phyloP scores from a whole-genome alignment of 129 eudicot genomes.

The Flaveria trinervia region DNA sequence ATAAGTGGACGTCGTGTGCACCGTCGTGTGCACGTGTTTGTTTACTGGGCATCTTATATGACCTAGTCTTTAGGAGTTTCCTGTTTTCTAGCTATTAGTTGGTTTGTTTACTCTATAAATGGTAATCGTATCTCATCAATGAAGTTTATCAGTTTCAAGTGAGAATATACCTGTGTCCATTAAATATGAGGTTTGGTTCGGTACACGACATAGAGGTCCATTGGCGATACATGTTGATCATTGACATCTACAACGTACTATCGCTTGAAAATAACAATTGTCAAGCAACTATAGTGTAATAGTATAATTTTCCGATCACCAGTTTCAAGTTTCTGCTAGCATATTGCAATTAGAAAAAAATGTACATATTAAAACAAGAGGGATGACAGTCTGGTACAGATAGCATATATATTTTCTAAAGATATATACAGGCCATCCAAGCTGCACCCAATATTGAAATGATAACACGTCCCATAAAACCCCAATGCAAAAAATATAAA shows the following conservation, averaged over 20 bases:
- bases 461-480: background rate
- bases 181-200: too few species aligned
- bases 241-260: too few species aligned
- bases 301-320: background rate
- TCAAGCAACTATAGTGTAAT: too few species aligned
- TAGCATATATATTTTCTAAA: background rate
- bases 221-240: too few species aligned
- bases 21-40: too few species aligned
- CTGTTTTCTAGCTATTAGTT: background rate
- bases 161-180: too few species aligned
- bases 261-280: too few species aligned
- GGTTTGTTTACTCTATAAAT: background rate
- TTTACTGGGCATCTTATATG: constrained; percentile 9
- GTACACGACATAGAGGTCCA: too few species aligned
- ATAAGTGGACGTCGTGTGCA: too few species aligned
- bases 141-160: too few species aligned
- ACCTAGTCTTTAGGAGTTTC: background rate
- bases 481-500: background rate
- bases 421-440: background rate
- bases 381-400: background rate
- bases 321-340: background rate
- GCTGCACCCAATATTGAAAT: background rate
- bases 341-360: background rate
- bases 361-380: background rate
- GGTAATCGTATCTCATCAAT: too few species aligned